Evolutionary conservation across 2,329 filamentous ascomycete species (phyloP), one percentile per base, ranked within the genome.

Genomic region (Delphinella strobiligena): DNA sequence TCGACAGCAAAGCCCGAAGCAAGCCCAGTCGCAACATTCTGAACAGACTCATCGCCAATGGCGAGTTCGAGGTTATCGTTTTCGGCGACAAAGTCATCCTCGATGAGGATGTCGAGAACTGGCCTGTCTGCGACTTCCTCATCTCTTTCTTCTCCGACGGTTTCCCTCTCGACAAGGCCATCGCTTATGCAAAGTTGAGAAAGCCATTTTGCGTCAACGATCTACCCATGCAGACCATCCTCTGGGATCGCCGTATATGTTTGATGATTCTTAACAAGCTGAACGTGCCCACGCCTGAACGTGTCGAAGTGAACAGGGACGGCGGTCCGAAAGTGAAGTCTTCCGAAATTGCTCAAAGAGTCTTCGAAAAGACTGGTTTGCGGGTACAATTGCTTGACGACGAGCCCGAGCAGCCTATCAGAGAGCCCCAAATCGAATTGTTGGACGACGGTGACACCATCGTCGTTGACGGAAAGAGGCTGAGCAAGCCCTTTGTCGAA

Each of bases 31-130:
- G 93, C 49, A 96, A 94, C 55, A 98, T 98, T 50, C 66, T 98
- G 44, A 96, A 93, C 54, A 78, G 88, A 37, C 71, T 98, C 15
- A 89, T 95, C 48, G 89, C 91, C 49, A 88, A 93, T 49, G 77
- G 80, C 36, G 89, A 96, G 51, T 96, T 98, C 54, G 89, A 98
- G 53, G 88, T 96, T 17, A 81, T 93, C 45, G 89, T 98, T 10
- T 98, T 98, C 65, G 93, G 91, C 35, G 91, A 98, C 66, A 98
- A 98, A 63, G 89, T 95, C 32, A 98, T 98, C 50, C 70, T 98
- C 27, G 91, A 98, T 54, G 91, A 98, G 73, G 84, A 83, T 46
- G 82, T 95, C 41, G 87, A 93, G 61, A 93, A 95, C 57, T 95
- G 88, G 88, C 88, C 88, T 14, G 78, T 93, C 40, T 93, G 86